These are phyloP conservation scores for Daedaleopsis sinensis DNA, from an alignment of 768 basidiomycete species.

Conservation along the genomic window DNA sequence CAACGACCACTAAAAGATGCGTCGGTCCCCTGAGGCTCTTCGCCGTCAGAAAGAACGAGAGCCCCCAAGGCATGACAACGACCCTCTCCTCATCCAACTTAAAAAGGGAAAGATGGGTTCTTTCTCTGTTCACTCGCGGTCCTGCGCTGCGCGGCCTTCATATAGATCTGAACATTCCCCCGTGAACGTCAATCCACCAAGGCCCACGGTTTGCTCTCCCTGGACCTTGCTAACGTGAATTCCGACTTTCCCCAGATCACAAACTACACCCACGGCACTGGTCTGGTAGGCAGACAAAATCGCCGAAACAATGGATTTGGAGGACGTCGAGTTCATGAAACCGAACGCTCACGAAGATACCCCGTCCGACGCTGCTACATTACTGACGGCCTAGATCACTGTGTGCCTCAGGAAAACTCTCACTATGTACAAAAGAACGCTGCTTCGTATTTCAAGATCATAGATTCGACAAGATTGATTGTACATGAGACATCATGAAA, in stretches of 20 bases:
- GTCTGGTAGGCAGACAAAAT: slow-evolving; percentile 38
- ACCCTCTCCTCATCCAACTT: slow-evolving; percentile 43
- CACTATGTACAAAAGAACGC: no score
- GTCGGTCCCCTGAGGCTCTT: slow-evolving; percentile 44
- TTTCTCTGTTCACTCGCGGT: not conserved
- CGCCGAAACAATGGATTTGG: slow-evolving; percentile 27
- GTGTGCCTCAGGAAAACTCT: no score
- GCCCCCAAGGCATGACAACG: slow-evolving; percentile 41
- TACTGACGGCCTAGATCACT: no score
- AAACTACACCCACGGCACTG: slow-evolving; percentile 47
- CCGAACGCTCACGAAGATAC: slow-evolving; percentile 23
- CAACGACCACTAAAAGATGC: slow-evolving; percentile 43
- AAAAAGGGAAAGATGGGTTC: slow-evolving; percentile 43
- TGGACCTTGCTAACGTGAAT: slow-evolving; percentile 42
- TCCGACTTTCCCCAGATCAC: slow-evolving; percentile 43
- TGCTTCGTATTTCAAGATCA: no score
- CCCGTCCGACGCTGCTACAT: slow-evolving; percentile 22
- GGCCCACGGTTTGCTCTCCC: slow-evolving; percentile 42
- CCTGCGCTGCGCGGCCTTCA: not conserved
- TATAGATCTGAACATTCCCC: slow-evolving; percentile 43
- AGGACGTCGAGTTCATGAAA: slow-evolving; percentile 28
- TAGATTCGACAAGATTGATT: no score
- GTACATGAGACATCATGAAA: no score
- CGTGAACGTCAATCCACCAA: slow-evolving; percentile 41
- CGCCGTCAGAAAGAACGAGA: slow-evolving; percentile 37